Base-by-base conservation (phyloP, 2,329 filamentous ascomycete genomes). In the Alternaria arbusti region DNA sequence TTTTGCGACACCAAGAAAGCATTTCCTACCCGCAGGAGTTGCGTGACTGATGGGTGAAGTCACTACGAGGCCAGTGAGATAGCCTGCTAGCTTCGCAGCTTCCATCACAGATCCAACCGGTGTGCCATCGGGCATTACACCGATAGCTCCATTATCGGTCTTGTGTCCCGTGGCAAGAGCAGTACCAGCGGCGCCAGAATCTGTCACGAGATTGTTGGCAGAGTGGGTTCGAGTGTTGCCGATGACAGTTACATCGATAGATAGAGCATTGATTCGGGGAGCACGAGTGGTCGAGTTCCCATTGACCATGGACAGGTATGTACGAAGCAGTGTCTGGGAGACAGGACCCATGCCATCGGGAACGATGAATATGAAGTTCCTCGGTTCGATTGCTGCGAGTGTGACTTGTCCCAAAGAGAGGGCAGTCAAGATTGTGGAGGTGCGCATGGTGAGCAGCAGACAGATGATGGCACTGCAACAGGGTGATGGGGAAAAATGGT, bases 41-140 rank as follows among this genome's bases (percentile, higher is more conserved):
- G 62, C 62, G 23, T 64, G 58, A 50, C 80, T 82, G 67, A 82
- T 82, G 30, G 75, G 79, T 8, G 74, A 79, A 2, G 81, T 82
- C 5, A 81, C 81, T n/a, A 82, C 79, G n/a, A 82, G 75, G 12
- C 79, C 80, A 13, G 81, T 82, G 69, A 78, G 79, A 66, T 78
- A 80, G 36, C 81, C 81, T 30, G 78, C 71, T 30, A 79, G 65
- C 64, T 81, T 79, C 12, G 80, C 80, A 9, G 80, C 79, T 66
- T 82, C 81, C 43, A 82, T 73, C 20, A 82, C 77, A 17, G 78
- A 80, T 36, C 78, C 81, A 17, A 80, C 76, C 17, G 79, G 79
- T 13, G 73, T 68, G 7, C 73, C 74, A 43, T 75, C 73, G 6
- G 74, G 69, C 55, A 76, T 66, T 12, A 82, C 75, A 17, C 67